Percentiles rank a stretch among this genome's conserved stretches.
These are phyloP conservation scores for Truncatella angustata DNA, from an alignment of 2,329 filamentous ascomycete species.

Conservation along the genomic window DNA sequence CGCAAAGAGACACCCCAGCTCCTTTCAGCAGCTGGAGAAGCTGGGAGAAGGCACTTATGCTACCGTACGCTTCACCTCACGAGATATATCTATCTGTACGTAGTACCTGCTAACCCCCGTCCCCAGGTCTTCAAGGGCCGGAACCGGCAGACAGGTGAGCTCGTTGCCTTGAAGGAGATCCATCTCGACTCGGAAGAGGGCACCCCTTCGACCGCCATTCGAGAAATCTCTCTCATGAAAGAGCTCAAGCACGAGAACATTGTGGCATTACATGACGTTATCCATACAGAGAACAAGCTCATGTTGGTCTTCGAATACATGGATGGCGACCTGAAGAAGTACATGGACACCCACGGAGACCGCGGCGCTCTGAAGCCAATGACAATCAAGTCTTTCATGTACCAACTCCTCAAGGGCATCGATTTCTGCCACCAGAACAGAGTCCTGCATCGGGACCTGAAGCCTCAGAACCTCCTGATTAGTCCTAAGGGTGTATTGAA, in stretches of 20 bases:
- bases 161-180: constrained; percentile 97
- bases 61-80: constrained; percentile 78
- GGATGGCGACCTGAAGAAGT: constrained; percentile 97
- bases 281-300: constrained; percentile 98
- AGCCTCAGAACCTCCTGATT: constrained; percentile 95
- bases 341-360: constrained; percentile 94
- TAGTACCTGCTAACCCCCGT: too few relatives aligned
- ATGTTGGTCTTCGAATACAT: constrained; percentile 99
- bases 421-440: constrained; percentile 98
- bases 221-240: constrained; percentile 99
- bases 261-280: constrained; percentile 94
- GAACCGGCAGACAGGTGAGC: constrained; percentile 93
- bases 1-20: constrained; percentile 87
- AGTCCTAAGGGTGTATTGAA: constrained; percentile 89
- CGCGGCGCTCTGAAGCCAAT: constrained; percentile 82
- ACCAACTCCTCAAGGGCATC: constrained; percentile 91
- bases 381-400: constrained; percentile 99
- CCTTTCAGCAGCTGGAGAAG: constrained; percentile 99
- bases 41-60: constrained; percentile 98
- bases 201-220: constrained; percentile 93
- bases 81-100: too few relatives aligned
- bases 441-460: constrained; percentile 91
- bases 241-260: constrained; percentile 99
- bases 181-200: constrained; percentile 98
- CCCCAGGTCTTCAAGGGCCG: constrained; percentile 99